Percentiles rank a stretch among this genome's conserved stretches.
phyloP scores from a whole-genome alignment of 257 asterid genomes.

The Solanum etuberosum region DNA sequence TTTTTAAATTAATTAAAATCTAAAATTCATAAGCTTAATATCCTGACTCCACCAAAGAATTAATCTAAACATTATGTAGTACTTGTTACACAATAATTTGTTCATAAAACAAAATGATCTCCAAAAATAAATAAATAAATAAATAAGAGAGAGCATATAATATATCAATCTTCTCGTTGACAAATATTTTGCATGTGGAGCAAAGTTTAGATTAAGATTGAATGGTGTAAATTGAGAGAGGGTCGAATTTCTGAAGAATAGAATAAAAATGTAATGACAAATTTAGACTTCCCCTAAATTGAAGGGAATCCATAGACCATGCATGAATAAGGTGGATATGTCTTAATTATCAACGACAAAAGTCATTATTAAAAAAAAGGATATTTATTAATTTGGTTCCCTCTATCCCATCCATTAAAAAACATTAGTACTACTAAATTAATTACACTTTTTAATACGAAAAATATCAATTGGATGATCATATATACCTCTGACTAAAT shows the following conservation, averaged over 20 bases:
- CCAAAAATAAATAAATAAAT: not conserved
- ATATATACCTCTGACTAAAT: not conserved
- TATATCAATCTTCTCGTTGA: not conserved
- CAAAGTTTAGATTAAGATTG: not conserved
- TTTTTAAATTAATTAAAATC: not conserved
- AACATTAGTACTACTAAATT: not conserved
- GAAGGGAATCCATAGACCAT: not conserved
- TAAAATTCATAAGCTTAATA: not conserved
- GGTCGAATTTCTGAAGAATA: not conserved
- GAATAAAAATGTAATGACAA: not conserved
- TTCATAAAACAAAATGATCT: not conserved
- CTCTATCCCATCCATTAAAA: not conserved
- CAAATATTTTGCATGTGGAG: not conserved
- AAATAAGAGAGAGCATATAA: not conserved
- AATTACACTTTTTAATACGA: not conserved
- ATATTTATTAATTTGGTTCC: not conserved
- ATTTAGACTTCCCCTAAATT: not conserved
- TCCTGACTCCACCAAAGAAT: not conserved
- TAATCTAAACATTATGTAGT: not conserved
- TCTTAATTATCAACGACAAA: not conserved
- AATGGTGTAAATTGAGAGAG: not conserved
- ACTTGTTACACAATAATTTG: not conserved
- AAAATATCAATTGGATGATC: not conserved
- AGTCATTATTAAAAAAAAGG: not conserved
- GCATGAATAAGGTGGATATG: constrained; percentile 1